Evolutionary conservation across 345 rosid species (phyloP), one percentile per base, ranked within the genome.

Genomic region (Corchorus olitorius): DNA sequence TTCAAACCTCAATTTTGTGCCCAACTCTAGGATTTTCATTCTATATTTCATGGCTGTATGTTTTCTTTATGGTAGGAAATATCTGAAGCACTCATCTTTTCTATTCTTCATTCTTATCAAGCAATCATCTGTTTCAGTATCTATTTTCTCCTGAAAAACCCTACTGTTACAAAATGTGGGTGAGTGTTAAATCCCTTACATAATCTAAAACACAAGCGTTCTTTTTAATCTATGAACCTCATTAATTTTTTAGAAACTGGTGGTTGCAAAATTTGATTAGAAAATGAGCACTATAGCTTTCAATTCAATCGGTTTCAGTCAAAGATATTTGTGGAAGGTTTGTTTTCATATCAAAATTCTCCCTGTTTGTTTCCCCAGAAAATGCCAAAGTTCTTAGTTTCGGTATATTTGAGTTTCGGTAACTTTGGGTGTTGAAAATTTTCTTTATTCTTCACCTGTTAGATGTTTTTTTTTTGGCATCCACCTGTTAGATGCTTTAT

Each of bases 271-370:
- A 39, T 69, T 70, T 72, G 17, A 60, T 7, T 56, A 33, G 54
- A 76, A 41, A 78, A 87, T 85, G 88, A 78, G 79, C 68, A 33
- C 75, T 65, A 77, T 85, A 11, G 65, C 87, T 68, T 82, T 83
- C 79, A 83, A 60, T 68, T 80, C 86, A 0, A 33, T 75, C 75
- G 74, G 70, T 79, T 74, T 78, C 72, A 52, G 81, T 56, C 72
- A 81, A 46, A 82, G 85, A 45, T 79, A 60, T 78, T 70, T 81
- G 27, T 84, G 79, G 82, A 88, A 86, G 94, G 94, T 90, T 39
- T 73, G 84, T 64, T 16, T 11, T 48, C 58, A 69, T 49, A 39
- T 0, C 11, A 13, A 39, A n/a, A 19, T 59, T 9, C 70, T 59
- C 41, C 64, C 8, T 77, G 59, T 69, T 60, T 81, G 77, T 59